A percentile compares a stretch with the other conserved stretches of the same genome.
These are phyloP conservation scores for Daldinia bambusicola DNA, from an alignment of 495 filamentous ascomycete species.

Conservation along the genomic window DNA sequence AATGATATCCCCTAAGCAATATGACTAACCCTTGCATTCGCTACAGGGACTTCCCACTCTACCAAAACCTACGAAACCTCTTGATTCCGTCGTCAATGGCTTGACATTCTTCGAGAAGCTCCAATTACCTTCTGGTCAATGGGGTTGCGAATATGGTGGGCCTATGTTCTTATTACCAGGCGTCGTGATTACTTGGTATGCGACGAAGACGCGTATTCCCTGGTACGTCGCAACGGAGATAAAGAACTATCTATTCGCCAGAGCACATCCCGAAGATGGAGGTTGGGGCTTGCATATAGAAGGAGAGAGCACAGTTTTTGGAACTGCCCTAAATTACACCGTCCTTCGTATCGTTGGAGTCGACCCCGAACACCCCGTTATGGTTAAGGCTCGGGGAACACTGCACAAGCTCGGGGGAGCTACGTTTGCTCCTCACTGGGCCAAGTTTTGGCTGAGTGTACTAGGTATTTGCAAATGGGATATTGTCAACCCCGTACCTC, in stretches of 20 bases:
- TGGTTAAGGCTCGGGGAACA: conserved; percentile 85
- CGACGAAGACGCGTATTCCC: conserved; percentile 88
- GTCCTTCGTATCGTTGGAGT: conserved; percentile 87
- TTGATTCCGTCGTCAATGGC: conserved; percentile 82
- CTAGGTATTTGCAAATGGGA: conserved; percentile 89
- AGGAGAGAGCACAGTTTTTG: conserved; percentile 91
- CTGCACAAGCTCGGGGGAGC: conserved; percentile 90
- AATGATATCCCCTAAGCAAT: background rate
- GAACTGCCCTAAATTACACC: conserved; percentile 91
- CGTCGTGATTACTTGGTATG: conserved; percentile 86
- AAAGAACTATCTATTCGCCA: conserved; percentile 89
- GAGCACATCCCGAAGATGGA: conserved; percentile 87
- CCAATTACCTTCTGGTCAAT: conserved; percentile 88
- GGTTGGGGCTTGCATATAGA: conserved; percentile 98
- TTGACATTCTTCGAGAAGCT: conserved; percentile 90
- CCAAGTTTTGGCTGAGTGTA: conserved; percentile 90
- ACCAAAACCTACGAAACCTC: conserved; percentile 73
- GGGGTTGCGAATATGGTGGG: conserved; percentile 97
- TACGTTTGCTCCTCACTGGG: conserved; percentile 88
- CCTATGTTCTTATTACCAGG: conserved; percentile 88
- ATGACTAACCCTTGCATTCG: conserved; percentile 12
- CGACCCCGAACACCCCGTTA: conserved; percentile 80
- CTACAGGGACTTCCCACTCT: conserved; percentile 76
- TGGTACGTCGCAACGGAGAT: conserved; percentile 86
- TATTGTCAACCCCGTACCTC: conserved; percentile 90